Percentiles rank a stretch among this genome's conserved stretches.
Evolutionary conservation across 176 grass and related monocot species (phyloP).

Genomic region (Eleusine coracana): DNA sequence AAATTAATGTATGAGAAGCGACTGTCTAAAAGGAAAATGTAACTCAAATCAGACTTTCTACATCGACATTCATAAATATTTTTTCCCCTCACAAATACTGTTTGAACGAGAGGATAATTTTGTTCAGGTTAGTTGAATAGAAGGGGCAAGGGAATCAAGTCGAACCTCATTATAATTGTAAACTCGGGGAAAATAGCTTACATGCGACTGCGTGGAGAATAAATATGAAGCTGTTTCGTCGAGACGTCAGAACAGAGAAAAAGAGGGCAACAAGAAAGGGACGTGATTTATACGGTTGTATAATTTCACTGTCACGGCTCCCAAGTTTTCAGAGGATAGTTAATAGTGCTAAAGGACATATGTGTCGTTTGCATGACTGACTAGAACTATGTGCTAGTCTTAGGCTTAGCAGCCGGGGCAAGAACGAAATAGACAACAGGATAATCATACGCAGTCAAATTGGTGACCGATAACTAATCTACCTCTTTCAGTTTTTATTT

Average conservation of each 20-base stretch:
- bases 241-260: background rate
- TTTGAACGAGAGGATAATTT: slow-evolving; percentile 5
- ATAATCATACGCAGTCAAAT: background rate
- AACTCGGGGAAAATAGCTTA: background rate
- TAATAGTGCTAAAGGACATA: background rate
- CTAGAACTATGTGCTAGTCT: background rate
- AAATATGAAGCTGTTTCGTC: background rate
- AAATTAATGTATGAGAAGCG: too few relatives aligned
- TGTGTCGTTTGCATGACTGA: background rate
- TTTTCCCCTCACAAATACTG: background rate
- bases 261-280: slow-evolving; percentile 2
- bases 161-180: slow-evolving; percentile 23
- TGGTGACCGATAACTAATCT: background rate
- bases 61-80: slow-evolving; percentile 1
- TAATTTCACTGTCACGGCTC: background rate
- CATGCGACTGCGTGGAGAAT: background rate
- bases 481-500: background rate
- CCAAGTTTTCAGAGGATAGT: background rate
- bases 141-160: slow-evolving; percentile 7
- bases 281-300: background rate
- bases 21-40: background rate
- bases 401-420: background rate
- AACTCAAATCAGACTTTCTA: background rate
- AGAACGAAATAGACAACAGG: background rate
- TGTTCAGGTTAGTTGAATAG: slow-evolving; percentile 12